A percentile compares a stretch with the other conserved stretches of the same genome.
phyloP scores from a whole-genome alignment of 2,329 filamentous ascomycete genomes.

The Claviceps humidiphila region DNA sequence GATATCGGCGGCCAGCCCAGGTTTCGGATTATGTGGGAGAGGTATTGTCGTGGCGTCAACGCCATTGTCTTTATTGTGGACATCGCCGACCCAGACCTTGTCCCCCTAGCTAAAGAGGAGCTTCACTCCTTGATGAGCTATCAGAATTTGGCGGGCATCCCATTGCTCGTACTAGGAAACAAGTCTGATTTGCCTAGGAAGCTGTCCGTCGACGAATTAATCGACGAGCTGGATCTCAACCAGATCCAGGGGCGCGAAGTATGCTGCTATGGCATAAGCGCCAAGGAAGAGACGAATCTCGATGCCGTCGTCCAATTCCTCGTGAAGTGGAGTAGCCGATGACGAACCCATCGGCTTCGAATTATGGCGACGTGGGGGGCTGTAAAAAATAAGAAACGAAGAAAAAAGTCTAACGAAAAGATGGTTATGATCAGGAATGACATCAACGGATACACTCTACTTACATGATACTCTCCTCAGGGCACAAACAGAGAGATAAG shows the following conservation, averaged over 20 bases:
- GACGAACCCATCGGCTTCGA: constrained; percentile 15
- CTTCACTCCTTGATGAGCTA: constrained; percentile 81
- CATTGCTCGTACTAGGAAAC: constrained; percentile 86
- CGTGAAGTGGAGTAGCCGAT: constrained; percentile 75
- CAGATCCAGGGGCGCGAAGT: constrained; percentile 84
- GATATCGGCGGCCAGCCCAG: constrained; percentile 93
- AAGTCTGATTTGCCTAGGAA: constrained; percentile 92
- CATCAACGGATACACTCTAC: background rate
- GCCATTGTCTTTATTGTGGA: constrained; percentile 98
- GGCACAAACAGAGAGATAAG: background rate
- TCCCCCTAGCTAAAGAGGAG: constrained; percentile 81
- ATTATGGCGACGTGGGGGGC: background rate
- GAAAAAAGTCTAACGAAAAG: background rate
- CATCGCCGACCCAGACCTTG: constrained; percentile 69
- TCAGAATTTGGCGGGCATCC: constrained; percentile 74
- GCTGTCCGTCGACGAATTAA: constrained; percentile 85
- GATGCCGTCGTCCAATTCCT: constrained; percentile 95
- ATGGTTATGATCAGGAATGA: constrained; percentile 7
- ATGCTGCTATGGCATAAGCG: constrained; percentile 96
- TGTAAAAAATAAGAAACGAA: background rate
- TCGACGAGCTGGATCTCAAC: constrained; percentile 83
- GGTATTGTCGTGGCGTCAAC: constrained; percentile 94
- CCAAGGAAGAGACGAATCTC: constrained; percentile 96
- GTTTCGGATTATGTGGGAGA: constrained; percentile 98
- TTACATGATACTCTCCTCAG: background rate